phyloP scores from a whole-genome alignment of 345 rosid species.

The Brassica juncea region DNA sequence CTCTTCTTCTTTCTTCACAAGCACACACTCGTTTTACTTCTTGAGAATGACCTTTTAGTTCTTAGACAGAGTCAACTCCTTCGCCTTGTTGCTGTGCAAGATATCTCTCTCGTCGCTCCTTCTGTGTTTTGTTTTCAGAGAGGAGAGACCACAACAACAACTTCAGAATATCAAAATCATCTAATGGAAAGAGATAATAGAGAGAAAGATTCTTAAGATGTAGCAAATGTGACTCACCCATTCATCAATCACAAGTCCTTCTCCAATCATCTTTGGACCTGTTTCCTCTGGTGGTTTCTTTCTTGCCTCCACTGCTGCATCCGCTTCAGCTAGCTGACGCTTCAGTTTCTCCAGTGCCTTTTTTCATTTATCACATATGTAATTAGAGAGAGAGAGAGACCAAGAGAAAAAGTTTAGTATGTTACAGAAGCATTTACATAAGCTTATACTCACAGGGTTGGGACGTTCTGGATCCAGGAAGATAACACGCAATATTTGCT shows the following conservation, averaged over 20 bases:
- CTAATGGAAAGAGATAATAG: background rate
- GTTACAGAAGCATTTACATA: background rate
- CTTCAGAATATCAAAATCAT: background rate
- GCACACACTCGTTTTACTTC: background rate
- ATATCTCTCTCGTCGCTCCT: conserved; percentile 94
- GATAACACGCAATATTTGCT: conserved; percentile 80
- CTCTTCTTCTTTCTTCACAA: conserved; percentile 35
- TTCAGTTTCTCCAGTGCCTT: conserved; percentile 82
- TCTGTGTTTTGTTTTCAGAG: conserved; percentile 43
- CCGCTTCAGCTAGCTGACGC: conserved; percentile 84
- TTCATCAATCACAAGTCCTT: conserved; percentile 98
- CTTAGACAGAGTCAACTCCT: conserved; percentile 71
- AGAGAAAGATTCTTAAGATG: background rate
- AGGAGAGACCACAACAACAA: background rate
- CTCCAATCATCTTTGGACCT: conserved; percentile 85
- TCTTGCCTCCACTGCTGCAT: conserved; percentile 77
- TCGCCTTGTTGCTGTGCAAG: conserved; percentile 82
- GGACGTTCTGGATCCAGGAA: conserved; percentile 82
- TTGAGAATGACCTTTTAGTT: conserved; percentile 1
- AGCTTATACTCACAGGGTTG: conserved; percentile 60
- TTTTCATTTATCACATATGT: conserved; percentile 1
- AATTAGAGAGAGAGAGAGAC: conserved; percentile 23
- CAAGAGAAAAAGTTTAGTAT: background rate
- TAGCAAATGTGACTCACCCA: conserved; percentile 64
- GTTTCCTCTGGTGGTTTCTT: conserved; percentile 84